phyloP scores from a whole-genome alignment of 2,329 filamentous ascomycete species.

The Neonectria hederae region DNA sequence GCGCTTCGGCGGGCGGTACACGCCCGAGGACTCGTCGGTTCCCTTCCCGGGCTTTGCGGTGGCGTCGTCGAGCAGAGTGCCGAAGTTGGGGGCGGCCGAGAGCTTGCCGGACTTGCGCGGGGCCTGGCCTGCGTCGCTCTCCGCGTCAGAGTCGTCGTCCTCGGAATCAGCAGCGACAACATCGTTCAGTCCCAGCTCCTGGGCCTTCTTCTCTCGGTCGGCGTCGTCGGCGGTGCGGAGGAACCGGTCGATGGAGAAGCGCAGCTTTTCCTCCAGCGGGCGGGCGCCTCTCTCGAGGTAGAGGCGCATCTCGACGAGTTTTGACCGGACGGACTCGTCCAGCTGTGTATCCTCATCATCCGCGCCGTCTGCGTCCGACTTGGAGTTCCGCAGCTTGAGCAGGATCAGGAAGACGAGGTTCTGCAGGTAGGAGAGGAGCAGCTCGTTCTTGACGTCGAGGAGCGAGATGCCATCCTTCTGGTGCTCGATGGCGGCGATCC shows the following conservation, averaged over 20 bases:
- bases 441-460: conserved; percentile 94
- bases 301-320: conserved; percentile 89
- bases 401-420: conserved; percentile 90
- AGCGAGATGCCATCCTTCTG: conserved; percentile 90
- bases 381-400: conserved; percentile 75
- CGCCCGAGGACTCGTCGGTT: conserved; percentile 64
- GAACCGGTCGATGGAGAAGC: conserved; percentile 96
- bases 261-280: conserved; percentile 87
- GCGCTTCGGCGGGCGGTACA: conserved; percentile 90
- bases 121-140: conserved; percentile 46
- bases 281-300: conserved; percentile 93
- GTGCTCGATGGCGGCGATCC: conserved; percentile 70
- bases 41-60: conserved; percentile 39
- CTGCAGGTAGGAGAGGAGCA: conserved; percentile 95
- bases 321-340: conserved; percentile 76
- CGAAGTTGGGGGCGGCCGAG: conserved; percentile 47
- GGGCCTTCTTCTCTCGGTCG: conserved; percentile 56
- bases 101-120: conserved; percentile 38
- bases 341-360: conserved; percentile 57
- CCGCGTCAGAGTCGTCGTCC: conserved; percentile 51
- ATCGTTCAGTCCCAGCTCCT: conserved; percentile 42
- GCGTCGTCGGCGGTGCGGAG: conserved; percentile 85
- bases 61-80: conserved; percentile 47
- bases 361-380: conserved; percentile 34
- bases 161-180: conserved; percentile 38